A percentile compares a stretch with the other conserved stretches of the same genome.
phyloP scores from a whole-genome alignment of 805 yeast genomes.

The Schwanniomyces pseudopolymorphus region DNA sequence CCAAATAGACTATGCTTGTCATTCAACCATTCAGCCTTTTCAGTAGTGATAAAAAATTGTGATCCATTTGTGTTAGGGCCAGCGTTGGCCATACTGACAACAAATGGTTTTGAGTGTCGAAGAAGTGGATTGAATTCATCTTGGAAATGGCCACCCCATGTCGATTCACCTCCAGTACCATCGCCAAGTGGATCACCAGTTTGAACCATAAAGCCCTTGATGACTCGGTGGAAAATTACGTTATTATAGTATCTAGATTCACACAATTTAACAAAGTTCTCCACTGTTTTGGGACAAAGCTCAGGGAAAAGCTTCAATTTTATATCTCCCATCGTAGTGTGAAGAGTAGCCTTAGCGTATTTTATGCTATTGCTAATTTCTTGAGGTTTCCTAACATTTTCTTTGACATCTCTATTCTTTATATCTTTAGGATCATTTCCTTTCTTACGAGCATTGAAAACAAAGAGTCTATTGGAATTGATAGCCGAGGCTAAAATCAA shows the following conservation, averaged over 20 bases:
- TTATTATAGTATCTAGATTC: constrained; percentile 37
- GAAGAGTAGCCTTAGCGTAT: constrained; percentile 12
- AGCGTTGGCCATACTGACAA: constrained; percentile 68
- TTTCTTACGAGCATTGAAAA: constrained; percentile 7
- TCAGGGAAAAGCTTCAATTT: constrained; percentile 30
- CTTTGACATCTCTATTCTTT: constrained; percentile 9
- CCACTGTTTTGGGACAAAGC: constrained; percentile 41
- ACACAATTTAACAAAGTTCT: constrained; percentile 38
- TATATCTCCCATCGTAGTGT: constrained; percentile 47
- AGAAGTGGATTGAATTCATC: constrained; percentile 28
- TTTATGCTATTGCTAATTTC: constrained; percentile 1
- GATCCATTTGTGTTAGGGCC: constrained; percentile 49
- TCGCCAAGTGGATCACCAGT: constrained; percentile 24
- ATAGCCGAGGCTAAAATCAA: constrained; percentile 12
- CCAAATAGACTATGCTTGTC: constrained; percentile 26
- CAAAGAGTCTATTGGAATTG: constrained; percentile 10
- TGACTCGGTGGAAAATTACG: constrained; percentile 27
- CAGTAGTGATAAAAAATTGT: constrained; percentile 43
- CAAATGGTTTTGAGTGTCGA: constrained; percentile 27
- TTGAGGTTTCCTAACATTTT: constrained; percentile 2
- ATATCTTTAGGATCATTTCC: not conserved
- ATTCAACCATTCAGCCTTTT: constrained; percentile 17
- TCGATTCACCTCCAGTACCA: constrained; percentile 28
- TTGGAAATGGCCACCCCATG: constrained; percentile 23
- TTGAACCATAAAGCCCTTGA: constrained; percentile 24